Base-by-base conservation (phyloP, 2,329 filamentous ascomycete genomes). In the Clonostachys rosea region DNA sequence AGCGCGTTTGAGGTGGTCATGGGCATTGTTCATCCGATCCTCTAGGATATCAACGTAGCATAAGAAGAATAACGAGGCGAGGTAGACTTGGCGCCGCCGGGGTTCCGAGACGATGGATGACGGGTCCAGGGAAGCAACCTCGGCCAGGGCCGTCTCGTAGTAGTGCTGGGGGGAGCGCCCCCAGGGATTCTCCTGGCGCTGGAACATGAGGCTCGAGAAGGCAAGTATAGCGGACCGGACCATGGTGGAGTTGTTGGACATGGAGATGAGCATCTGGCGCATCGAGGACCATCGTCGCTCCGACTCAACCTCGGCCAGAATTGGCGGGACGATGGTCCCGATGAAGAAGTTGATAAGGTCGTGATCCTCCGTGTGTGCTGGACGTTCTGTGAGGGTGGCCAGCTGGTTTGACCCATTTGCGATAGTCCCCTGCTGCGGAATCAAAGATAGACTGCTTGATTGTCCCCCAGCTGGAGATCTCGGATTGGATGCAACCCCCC, bases 1-100 rank as follows among this genome's bases (percentile, higher is more conserved):
- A 1, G 76, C 75, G 12, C 71, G 66, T 49, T 76, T 70, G 6
- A 81, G 59, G 41, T 78, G 72, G 2, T 65, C 59, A 51, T 78
- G 74, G 1, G 75, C 74, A 17, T 67, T 62, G 18, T 65, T 60
- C 6, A 71, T 66, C 16, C 64, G 59, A 12, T 61, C 65, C 47
- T 72, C 66, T 5, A 75, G 57, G 10, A 75, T 68, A 50, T 79
- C 74, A 18, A 75, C 72, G 49, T 79, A 80, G 43, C 73, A 75
- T 5, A 80, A 63, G 48, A 80, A 72, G 58, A 79, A 80, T 8
- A 78, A 54, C 0, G 75, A 67, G 3, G 74, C 74, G 9, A 81
- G 64, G 5, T 77, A 74, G 60, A 50, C 74, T 68, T 6, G 68
- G 52, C 10, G 55, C 58, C 16, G 56, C 49, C 3, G 46, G 47